Conservation (phyloP, 495 filamentous ascomycete genomes). For the Aspergillus taichungensis region DNA sequence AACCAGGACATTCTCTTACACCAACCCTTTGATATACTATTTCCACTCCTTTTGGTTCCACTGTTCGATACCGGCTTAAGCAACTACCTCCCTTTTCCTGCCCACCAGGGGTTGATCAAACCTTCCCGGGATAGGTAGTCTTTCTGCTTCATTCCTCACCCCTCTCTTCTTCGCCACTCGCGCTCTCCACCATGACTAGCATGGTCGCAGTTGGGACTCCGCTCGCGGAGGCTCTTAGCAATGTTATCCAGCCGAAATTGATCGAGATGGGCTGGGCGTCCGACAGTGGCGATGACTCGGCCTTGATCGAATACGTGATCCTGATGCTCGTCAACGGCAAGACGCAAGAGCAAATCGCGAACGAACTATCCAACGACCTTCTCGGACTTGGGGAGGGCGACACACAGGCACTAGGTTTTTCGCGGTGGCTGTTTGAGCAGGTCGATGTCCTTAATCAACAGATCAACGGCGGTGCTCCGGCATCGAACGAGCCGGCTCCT, state of each 20-base stretch:
- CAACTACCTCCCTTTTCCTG: background rate
- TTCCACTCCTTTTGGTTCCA: no score
- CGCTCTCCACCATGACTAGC: constrained; percentile 50
- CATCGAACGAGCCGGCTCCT: constrained; percentile 9
- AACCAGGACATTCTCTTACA: no score
- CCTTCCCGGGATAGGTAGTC: no score
- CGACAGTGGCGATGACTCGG: constrained; percentile 68
- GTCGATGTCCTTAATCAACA: constrained; percentile 58
- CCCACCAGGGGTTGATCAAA: background rate
- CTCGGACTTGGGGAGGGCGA: constrained; percentile 77
- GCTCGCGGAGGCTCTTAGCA: constrained; percentile 70
- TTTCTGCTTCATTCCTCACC: background rate
- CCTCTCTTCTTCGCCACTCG: background rate
- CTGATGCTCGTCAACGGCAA: constrained; percentile 95
- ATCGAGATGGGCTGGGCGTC: constrained; percentile 90
- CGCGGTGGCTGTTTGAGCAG: constrained; percentile 85
- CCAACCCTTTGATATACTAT: no score
- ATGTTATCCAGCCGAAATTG: constrained; percentile 80
- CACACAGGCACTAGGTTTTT: constrained; percentile 71
- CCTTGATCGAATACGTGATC: constrained; percentile 90
- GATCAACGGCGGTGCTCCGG: constrained; percentile 38
- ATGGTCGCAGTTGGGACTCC: constrained; percentile 65
- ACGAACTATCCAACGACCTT: constrained; percentile 82
- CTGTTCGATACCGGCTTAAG: no score
- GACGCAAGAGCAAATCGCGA: constrained; percentile 77